These are phyloP conservation scores for Metarhizium humberi DNA, from an alignment of 2,329 filamentous ascomycete species.

Conservation along the genomic window DNA sequence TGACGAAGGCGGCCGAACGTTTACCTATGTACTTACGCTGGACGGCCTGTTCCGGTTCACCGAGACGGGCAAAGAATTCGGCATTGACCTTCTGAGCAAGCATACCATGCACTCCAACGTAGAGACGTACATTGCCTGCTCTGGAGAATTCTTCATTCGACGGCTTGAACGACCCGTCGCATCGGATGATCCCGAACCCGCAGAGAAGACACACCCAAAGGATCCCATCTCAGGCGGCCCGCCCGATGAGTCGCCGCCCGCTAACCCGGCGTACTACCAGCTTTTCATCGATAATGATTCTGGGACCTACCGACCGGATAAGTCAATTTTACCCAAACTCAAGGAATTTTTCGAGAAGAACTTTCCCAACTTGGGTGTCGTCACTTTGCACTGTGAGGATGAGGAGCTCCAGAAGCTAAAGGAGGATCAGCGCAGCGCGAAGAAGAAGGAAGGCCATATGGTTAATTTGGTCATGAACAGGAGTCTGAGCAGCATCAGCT, in stretches of 20 bases:
- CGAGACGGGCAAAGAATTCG: slow-evolving; percentile 91
- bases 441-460: slow-evolving; percentile 51
- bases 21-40: slow-evolving; percentile 85
- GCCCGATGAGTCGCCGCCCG: slow-evolving; percentile 31
- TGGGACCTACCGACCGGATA: slow-evolving; percentile 85
- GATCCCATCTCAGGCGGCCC: slow-evolving; percentile 38
- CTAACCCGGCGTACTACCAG: slow-evolving; percentile 57
- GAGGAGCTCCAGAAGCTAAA: slow-evolving; percentile 68
- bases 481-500: slow-evolving; percentile 43
- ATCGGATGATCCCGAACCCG: slow-evolving; percentile 31
- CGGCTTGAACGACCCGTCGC: slow-evolving; percentile 45
- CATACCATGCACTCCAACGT: slow-evolving; percentile 97
- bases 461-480: slow-evolving; percentile 49
- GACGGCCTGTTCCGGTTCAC: slow-evolving; percentile 86
- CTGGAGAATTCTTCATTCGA: slow-evolving; percentile 86
- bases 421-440: slow-evolving; percentile 61
- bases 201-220: slow-evolving; percentile 41
- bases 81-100: slow-evolving; percentile 86
- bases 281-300: slow-evolving; percentile 92
- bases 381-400: slow-evolving; percentile 70
- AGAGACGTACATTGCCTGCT: slow-evolving; percentile 81
- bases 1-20: slow-evolving; percentile 76
- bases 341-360: slow-evolving; percentile 61
- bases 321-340: slow-evolving; percentile 61
- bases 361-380: slow-evolving; percentile 67